Evolutionary conservation across 1,139 yeast genomes (phyloP).

Genomic region (Protomyces arabidopsidicola): DNA sequence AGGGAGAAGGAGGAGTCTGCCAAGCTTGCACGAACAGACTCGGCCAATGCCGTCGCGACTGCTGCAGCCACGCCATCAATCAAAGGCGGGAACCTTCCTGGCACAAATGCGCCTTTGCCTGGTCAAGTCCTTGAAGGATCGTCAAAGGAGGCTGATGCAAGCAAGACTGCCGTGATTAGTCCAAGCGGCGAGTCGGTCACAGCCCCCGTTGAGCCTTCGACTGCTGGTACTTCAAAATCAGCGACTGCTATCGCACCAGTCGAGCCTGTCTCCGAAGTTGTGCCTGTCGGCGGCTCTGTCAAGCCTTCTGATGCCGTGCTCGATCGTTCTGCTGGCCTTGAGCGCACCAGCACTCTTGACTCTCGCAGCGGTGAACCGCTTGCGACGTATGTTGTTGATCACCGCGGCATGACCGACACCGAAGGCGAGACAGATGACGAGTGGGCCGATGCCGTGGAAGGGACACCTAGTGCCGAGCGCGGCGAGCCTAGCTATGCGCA

Average conservation of each 20-base stretch:
- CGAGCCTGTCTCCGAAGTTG: not conserved
- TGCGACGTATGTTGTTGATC: slow-evolving; percentile 17
- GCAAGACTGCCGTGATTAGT: not conserved
- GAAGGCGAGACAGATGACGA: slow-evolving; percentile 28
- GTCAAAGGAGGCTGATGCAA: not conserved
- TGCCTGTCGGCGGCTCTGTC: not conserved
- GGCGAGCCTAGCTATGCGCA: slow-evolving; percentile 3
- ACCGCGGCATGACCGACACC: slow-evolving; percentile 24
- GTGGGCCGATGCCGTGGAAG: slow-evolving; percentile 25
- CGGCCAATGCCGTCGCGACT: slow-evolving; percentile 22
- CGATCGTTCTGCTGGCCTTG: not conserved
- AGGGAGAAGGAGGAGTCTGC: not conserved
- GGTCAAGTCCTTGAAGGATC: slow-evolving; percentile 2
- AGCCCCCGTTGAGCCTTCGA: not conserved
- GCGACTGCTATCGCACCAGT: not conserved
- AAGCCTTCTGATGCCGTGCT: not conserved
- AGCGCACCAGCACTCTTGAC: not conserved
- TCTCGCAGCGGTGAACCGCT: slow-evolving; percentile 6
- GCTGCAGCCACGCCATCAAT: slow-evolving; percentile 7
- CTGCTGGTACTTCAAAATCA: not conserved
- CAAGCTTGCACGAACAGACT: slow-evolving; percentile 5
- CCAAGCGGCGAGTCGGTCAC: too few species aligned
- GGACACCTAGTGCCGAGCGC: slow-evolving; percentile 20
- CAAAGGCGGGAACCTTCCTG: slow-evolving; percentile 1
- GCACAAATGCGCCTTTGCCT: slow-evolving; percentile 19